A percentile compares a stretch with the other conserved stretches of the same genome.
Conservation (phyloP, 2,329 filamentous ascomycete genomes). For the Colletotrichum shisoi region DNA sequence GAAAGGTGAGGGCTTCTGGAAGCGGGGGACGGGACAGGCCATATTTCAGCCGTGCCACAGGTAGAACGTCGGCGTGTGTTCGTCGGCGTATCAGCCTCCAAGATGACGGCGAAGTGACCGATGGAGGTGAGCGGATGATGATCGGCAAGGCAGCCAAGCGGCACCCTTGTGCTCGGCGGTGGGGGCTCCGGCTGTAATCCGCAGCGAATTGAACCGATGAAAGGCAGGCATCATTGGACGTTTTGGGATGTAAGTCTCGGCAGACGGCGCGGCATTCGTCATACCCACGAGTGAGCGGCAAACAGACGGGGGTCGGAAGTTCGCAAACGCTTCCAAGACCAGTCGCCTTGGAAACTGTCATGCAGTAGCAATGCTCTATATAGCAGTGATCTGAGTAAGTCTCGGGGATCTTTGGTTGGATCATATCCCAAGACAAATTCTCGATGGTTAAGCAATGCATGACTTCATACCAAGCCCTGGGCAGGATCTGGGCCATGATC, state of each 20-base stretch:
- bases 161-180: conserved; percentile 22
- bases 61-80: not conserved
- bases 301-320: not conserved
- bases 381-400: not conserved
- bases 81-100: conserved; percentile 23
- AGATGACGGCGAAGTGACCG: conserved; percentile 5
- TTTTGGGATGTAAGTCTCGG: conserved; percentile 11
- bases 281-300: conserved; percentile 14
- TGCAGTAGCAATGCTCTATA: not conserved
- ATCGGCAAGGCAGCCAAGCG: conserved; percentile 33
- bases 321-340: not conserved
- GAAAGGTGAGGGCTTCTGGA: not conserved
- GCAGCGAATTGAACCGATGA: not conserved
- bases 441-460: conserved; percentile 6
- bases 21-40: no score
- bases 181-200: conserved; percentile 11
- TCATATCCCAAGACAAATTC: not conserved
- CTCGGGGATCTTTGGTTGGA: not conserved
- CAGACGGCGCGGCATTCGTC: conserved; percentile 35
- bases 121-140: conserved; percentile 14
- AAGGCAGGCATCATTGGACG: not conserved
- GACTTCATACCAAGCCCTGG: conserved; percentile 38
- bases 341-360: not conserved
- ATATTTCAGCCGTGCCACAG: conserved; percentile 15
- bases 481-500: conserved; percentile 1